Base-by-base conservation (phyloP, 306 rosid genomes). In the Castanospermum australe region DNA sequence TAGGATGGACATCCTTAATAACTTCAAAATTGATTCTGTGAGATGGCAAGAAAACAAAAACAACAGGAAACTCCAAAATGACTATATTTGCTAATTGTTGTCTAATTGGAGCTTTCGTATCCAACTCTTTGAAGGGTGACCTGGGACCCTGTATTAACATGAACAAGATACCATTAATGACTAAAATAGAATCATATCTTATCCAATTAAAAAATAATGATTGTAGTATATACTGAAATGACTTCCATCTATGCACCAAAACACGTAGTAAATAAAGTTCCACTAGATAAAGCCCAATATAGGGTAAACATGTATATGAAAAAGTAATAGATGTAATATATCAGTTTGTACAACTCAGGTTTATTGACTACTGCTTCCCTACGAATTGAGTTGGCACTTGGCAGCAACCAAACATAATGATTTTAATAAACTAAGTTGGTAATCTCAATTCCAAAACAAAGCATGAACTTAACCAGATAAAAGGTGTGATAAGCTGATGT, bases 51-150 rank as follows among this genome's bases (percentile, higher is more conserved):
- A 85, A 83, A 56, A 93, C 93, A 86, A 85, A 71, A 51, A 96
- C 83, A 54, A 91, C 84, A 56, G 99, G 99, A 86, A 89, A 92
- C 87, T 92, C 99, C 90, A 95, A 79, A 64, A 95, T 75, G 62
- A 78, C 85, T 51, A 83, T 33, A 70, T 89, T 81, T 42, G 87
- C 78, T 75, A 96, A 80, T 76, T 91, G 96, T 71, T 91, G 86
- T 86, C 89, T 86, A 70, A 96, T 86, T 62, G 98, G 98, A 67
- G 77, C 83, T 18, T 83, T 85, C 74, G 81, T n/a, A 65, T 90
- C 93, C 76, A 96, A 78, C 81, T 90, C 94, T 80, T 84, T 83
- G 71, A 89, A 95, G 20, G 92, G 88, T 75, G 94, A 90, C 57
- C 25, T 85, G 12, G 88, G 67, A 32, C 92, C 93, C 98, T 93